Conservation (phyloP, 345 rosid genomes). For the Passiflora organensis region DNA sequence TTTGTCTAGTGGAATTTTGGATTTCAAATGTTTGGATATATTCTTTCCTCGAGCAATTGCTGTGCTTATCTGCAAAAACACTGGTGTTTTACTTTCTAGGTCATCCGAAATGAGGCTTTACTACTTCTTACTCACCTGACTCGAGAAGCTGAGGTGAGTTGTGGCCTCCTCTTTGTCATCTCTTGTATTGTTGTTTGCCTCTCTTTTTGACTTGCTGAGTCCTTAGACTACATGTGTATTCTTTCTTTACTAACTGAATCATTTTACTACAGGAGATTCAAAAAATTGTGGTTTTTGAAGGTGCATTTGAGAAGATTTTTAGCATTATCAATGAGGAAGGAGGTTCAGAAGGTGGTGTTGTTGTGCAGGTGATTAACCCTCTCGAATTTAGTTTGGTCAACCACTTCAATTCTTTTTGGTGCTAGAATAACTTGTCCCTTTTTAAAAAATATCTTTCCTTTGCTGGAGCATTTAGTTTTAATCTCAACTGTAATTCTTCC, state of each 20-base stretch:
- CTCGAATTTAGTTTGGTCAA: background rate
- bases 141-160: conserved; percentile 88
- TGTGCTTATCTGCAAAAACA: conserved; percentile 2
- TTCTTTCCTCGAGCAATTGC: background rate
- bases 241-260: conserved; percentile 16
- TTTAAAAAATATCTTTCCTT: too few species aligned
- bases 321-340: conserved; percentile 95
- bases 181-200: conserved; percentile 2
- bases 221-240: conserved; percentile 1
- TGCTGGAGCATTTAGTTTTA: too few species aligned
- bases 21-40: background rate
- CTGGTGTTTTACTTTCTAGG: conserved; percentile 45
- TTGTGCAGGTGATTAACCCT: conserved; percentile 69
- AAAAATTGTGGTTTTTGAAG: conserved; percentile 97
- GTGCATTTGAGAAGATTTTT: conserved; percentile 92
- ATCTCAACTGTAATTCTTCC: too few species aligned
- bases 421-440: too few species aligned
- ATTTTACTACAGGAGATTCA: conserved; percentile 71
- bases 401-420: too few species aligned
- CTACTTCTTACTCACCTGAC: conserved; percentile 91
- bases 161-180: background rate
- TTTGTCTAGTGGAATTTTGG: background rate
- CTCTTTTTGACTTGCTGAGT: background rate
- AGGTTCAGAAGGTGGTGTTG: conserved; percentile 95
- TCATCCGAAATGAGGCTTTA: conserved; percentile 89